Base-by-base conservation (phyloP, 139 green algal genomes). In the Chlamydomonas applanata region DNA sequence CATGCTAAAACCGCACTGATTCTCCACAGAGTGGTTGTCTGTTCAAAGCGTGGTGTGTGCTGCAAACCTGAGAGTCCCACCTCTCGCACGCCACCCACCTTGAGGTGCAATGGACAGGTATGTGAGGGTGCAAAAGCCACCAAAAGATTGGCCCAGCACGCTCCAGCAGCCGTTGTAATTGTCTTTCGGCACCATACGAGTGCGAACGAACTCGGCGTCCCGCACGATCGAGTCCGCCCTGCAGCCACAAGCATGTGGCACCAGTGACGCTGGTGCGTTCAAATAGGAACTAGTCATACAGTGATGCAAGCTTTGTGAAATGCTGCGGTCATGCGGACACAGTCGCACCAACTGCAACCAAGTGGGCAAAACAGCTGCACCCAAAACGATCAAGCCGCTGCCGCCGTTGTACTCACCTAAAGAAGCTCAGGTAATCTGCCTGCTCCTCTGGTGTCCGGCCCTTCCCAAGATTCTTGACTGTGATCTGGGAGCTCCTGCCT, bases 81-180 rank as follows among this genome's bases (percentile, higher is more conserved):
- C 7, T 7, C 40, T 49, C 7, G 40, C 40, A 11, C 40, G 11
- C 45, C 29, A 20, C 73, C 30, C 71, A 85, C 91, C 88, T 30
- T 94, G 73, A 0, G 91, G 88, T 2, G 78, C 84, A 29, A 89
- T 73, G 5, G 82, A 93, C 2, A 99, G 91, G 83, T 99, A 99
- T 2, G 89, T 91, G 19, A 91, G 63, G 27, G 69, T 80, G 83
- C 94, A 98, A 87, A 99, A 99, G 59, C 95, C 95, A 22, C 95
- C 95, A 82, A 97, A 99, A 14, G 85, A 94, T 85, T 99, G 94
- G 16, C 95, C 94, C 33, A 98, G 80, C 1, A 97, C 61, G 29
- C 73, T 90, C 94, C 94, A 98, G 20, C 72, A 70, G 32, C 82
- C 82, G 1, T 77, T 72, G 30, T 64, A 72, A 11, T 61, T 66